These are phyloP conservation scores for Rhodotorula sp. DNA, from an alignment of 1,284 basidiomycete species.

Conservation along the genomic window DNA sequence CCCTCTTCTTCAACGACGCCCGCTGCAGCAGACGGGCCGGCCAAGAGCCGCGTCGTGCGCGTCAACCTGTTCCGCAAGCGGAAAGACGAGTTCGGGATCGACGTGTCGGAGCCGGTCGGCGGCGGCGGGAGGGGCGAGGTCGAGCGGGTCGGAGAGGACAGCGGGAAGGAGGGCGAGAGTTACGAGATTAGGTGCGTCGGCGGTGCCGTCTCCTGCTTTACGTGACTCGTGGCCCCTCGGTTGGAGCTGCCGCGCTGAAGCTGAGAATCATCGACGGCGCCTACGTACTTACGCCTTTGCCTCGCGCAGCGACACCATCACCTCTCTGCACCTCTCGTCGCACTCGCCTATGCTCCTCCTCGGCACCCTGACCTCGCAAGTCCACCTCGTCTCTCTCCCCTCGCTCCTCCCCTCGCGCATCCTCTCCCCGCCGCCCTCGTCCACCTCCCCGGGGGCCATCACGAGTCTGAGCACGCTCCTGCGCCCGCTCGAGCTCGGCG, in stretches of 20 bases:
- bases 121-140: slow-evolving; percentile 70
- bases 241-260: too few species aligned
- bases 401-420: slow-evolving; percentile 86
- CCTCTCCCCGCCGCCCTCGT: slow-evolving; percentile 62
- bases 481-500: slow-evolving; percentile 57
- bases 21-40: slow-evolving; percentile 58
- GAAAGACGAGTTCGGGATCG: slow-evolving; percentile 33
- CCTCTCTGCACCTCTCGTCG: slow-evolving; percentile 70
- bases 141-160: slow-evolving; percentile 62
- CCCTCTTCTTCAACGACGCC: slow-evolving; percentile 57
- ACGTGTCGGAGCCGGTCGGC: slow-evolving; percentile 66
- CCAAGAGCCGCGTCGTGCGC: slow-evolving; percentile 53
- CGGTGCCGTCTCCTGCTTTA: too few species aligned
- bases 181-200: slow-evolving; percentile 63
- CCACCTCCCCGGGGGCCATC: slow-evolving; percentile 63
- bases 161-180: slow-evolving; percentile 47
- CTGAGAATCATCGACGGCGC: too few species aligned
- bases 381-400: slow-evolving; percentile 80
- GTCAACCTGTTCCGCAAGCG: slow-evolving; percentile 25
- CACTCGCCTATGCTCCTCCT: slow-evolving; percentile 62
- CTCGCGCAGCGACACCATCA: slow-evolving; percentile 58
- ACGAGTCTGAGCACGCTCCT: slow-evolving; percentile 72
- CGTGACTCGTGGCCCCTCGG: neutral
- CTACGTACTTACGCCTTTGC: too few species aligned
- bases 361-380: slow-evolving; percentile 54